Conservation (phyloP, 2,329 filamentous ascomycete species). For the Phaeosphaeria sp. region DNA sequence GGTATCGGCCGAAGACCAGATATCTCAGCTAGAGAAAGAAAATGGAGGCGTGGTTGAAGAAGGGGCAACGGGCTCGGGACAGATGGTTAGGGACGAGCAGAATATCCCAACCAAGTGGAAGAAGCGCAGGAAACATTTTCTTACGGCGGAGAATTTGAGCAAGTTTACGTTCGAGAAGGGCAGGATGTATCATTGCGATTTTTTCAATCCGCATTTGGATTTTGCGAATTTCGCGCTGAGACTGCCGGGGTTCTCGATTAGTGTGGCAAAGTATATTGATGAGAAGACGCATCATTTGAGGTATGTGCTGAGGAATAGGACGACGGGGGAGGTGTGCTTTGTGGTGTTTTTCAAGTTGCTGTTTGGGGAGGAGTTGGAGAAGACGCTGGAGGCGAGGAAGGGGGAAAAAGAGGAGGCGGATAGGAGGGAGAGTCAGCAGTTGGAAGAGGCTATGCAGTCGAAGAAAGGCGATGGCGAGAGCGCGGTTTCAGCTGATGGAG, state of each 20-base stretch:
- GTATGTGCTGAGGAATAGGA: conserved; percentile 54
- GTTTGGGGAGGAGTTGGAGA: conserved; percentile 51
- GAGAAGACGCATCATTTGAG: conserved; percentile 56
- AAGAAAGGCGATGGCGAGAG: not conserved
- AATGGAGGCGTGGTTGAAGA: conserved; percentile 48
- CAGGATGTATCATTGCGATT: conserved; percentile 54
- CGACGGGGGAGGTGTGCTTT: conserved; percentile 51
- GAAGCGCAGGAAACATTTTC: conserved; percentile 55
- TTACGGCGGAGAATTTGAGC: conserved; percentile 44
- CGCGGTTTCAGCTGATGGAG: not conserved
- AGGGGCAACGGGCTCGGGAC: conserved; percentile 48
- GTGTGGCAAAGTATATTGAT: conserved; percentile 55
- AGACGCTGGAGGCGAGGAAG: conserved; percentile 33
- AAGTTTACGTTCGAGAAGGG: conserved; percentile 53
- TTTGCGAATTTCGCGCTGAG: conserved; percentile 55
- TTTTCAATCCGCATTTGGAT: conserved; percentile 58
- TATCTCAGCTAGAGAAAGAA: conserved; percentile 27
- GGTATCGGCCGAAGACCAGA: conserved; percentile 27
- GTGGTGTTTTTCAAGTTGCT: conserved; percentile 56
- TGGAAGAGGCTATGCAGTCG: not conserved
- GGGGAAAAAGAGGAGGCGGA: not conserved
- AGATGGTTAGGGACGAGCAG: conserved; percentile 32
- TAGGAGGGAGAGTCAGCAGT: not conserved
- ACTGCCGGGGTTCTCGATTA: conserved; percentile 54
- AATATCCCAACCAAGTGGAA: conserved; percentile 49